Evolutionary conservation across 2,329 filamentous ascomycete genomes (phyloP), one percentile per base, ranked within the genome.

Genomic region (Colletotrichum trifolii): DNA sequence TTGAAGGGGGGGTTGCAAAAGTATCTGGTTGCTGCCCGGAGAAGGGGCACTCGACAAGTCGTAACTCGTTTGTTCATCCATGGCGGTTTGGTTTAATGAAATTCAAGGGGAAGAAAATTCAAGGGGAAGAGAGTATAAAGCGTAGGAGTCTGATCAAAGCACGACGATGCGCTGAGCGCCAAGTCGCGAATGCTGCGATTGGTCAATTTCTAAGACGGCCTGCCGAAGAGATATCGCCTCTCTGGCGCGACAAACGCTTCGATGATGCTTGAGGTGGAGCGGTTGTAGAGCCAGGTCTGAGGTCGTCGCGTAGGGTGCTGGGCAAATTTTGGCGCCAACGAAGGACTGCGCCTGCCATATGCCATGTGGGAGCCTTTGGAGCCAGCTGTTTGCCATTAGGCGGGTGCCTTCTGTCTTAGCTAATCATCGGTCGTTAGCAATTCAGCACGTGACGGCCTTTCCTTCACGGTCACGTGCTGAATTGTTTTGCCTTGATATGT

Each of bases 51-150:
- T 85, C 69, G 87, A 83, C 68, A 86, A 88, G 75, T 82, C 87
- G 71, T 86, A 88, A 69, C 78, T 85, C 71, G 82, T 77, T 67
- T 83, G 81, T 69, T 86, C 86, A 67, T 89, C 87, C 87, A 90
- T 90, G 58, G 74, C 79, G 73, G 71, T 34, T 68, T 67, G 70
- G 66, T 67, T 64, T 59, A 54, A 60, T 13, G 17, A 35, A 49
- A 68, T 71, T 70, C 70, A 57, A 42, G 48, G 52, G 25, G 38
- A 64, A 64, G 63, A 45, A 17, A 43, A 61, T 63, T 63, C 48
- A 47, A 60, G 12, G 54, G 47, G 46, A 39, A 48, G 34, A 40
- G 39, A 53, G 61, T 48, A 15, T 60, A 43, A 25, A 4, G 25
- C 25, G 25, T 25, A 25, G 25, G 25, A 25, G 3, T 25, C 25